Evolutionary conservation across 176 grass and related monocot species (phyloP), one percentile per base, ranked within the genome.

Genomic region (Triticum urartu): DNA sequence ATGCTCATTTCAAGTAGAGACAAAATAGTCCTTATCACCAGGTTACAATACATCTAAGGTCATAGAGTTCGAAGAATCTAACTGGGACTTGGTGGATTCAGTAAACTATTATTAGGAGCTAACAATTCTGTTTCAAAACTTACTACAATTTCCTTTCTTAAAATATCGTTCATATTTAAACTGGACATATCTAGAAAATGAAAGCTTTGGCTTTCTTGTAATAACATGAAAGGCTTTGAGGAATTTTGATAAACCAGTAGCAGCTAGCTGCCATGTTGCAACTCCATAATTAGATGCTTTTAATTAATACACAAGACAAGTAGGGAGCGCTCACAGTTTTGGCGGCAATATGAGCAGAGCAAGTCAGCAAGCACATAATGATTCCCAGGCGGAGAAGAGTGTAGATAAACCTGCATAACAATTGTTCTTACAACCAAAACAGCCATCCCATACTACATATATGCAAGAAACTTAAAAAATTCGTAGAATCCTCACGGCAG

Each of bases 241-340:
- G 0, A 3, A 72, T 14, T 83, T 43, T 54, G 15, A 83, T 65
- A 70, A 86, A 21, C 1, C 36, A 72, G 11, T 21, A 70, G 11
- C 6, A 72, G 50, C 48, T 30, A 15, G 15, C 14, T 52, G 48
- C 36, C 50, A 73, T 72, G n/a, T n/a, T 11, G 22, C 34, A 26
- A 54, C 24, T 43, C 48, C 30, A 64, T 56, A 14, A 84, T 9
- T 30, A 77, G 58, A 35, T 67, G 24, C 21, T 24, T 75, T 84
- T 86, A 80, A 94, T 54, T 94, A 94, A 99, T 99, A 99, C 97
- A 82, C 97, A 99, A 81, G 89, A 97, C 32, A 99, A 90, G 73
- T 94, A 99, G 50, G 91, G 89, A 11, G 77, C 50, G 22, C 91
- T 96, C 43, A 91, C 50, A 35, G 97, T 93, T 88, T 99, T 92